Conservation (phyloP, 169 alveolate species). For the Plasmodium knowlesi region DNA sequence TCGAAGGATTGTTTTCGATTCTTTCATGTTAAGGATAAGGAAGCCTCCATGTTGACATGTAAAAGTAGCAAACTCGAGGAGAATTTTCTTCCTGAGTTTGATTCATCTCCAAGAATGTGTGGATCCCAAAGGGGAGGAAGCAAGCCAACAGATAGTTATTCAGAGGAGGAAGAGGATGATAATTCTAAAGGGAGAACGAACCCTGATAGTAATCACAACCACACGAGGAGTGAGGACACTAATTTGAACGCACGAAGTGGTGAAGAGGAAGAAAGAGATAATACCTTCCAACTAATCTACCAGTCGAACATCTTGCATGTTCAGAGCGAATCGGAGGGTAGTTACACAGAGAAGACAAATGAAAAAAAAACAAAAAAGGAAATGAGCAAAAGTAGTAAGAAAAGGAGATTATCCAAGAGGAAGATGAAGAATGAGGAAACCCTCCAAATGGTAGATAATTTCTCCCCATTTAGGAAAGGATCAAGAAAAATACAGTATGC, state of each 20-base stretch:
- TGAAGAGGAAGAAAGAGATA: background rate
- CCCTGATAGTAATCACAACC: too few relatives aligned
- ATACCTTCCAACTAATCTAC: background rate
- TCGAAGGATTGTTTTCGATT: constrained; percentile 3
- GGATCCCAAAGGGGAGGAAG: background rate
- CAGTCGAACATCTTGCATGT: background rate
- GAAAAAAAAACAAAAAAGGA: background rate
- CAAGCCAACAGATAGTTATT: background rate
- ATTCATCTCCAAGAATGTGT: background rate
- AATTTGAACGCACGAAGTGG: background rate
- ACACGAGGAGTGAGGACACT: background rate
- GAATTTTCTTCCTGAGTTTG: background rate
- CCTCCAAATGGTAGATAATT: background rate
- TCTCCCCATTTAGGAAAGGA: background rate
- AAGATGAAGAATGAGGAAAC: background rate
- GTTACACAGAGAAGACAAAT: background rate
- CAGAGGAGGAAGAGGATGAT: background rate
- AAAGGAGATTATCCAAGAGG: background rate
- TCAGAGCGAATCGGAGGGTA: constrained; percentile 13
- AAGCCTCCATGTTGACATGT: background rate
- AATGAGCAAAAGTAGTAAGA: background rate
- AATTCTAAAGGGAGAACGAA: background rate
- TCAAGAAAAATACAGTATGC: constrained; percentile 19
- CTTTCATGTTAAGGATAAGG: constrained; percentile 26
- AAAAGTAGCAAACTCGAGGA: background rate